These are phyloP conservation scores for Lumnitzera racemosa DNA, from an alignment of 345 rosid species.

Conservation along the genomic window DNA sequence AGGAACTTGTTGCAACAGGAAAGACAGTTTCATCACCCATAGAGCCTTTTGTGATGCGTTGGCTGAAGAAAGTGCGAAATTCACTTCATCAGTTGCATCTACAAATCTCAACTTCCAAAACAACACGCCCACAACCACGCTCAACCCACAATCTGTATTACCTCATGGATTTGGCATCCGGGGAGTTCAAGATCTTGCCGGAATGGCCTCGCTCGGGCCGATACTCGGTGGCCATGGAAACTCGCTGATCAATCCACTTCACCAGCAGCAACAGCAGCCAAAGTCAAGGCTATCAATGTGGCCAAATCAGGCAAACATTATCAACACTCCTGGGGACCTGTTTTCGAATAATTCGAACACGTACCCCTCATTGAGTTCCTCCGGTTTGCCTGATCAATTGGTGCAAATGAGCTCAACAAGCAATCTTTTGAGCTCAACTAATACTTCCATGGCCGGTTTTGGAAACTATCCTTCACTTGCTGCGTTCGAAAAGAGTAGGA, in stretches of 20 bases:
- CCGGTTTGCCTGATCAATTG: constrained; percentile 48
- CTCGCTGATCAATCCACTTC: constrained; percentile 4
- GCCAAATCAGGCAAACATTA: constrained; percentile 17
- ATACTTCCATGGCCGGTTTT: constrained; percentile 32
- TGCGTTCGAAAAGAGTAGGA: constrained; percentile 18
- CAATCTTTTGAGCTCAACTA: constrained; percentile 32
- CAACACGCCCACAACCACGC: constrained; percentile 6
- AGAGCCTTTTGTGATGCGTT: constrained; percentile 95
- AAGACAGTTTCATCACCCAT: constrained; percentile 92
- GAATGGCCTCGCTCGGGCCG: constrained; percentile 29
- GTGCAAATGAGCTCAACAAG: constrained; percentile 37
- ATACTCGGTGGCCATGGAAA: neutral
- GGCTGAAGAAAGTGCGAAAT: constrained; percentile 70
- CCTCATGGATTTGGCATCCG: constrained; percentile 40
- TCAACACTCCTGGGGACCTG: constrained; percentile 1
- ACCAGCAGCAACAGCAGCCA: constrained; percentile 2
- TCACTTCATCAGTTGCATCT: constrained; percentile 31
- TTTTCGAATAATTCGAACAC: constrained; percentile 11
- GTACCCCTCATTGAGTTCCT: constrained; percentile 10
- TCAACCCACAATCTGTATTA: constrained; percentile 18
- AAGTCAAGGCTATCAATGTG: constrained; percentile 20
- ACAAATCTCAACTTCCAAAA: constrained; percentile 57
- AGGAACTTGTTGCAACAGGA: constrained; percentile 33
- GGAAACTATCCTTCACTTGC: constrained; percentile 33
- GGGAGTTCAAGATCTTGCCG: constrained; percentile 40